Evolutionary conservation across 108 stramenopile species (phyloP).

Genomic region (Fragilaria crotonensis): DNA sequence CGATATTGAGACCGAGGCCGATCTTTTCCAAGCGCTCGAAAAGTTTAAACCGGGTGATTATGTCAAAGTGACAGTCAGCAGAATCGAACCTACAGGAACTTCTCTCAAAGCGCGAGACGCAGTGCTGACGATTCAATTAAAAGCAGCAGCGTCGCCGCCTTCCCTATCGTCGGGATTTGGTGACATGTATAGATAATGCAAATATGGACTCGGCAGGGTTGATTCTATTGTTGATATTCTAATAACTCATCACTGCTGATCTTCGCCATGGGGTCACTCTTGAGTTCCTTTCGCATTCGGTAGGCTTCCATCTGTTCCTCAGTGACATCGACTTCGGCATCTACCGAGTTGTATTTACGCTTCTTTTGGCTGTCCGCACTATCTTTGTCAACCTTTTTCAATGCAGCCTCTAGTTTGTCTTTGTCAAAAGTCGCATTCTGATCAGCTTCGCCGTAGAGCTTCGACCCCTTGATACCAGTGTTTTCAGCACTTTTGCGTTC

Average conservation of each 20-base stretch:
- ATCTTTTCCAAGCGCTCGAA: slow-evolving; percentile 88
- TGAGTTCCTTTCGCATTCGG: slow-evolving; percentile 60
- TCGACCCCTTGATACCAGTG: too few relatives aligned
- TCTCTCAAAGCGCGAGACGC: slow-evolving; percentile 3
- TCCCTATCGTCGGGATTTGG: too few relatives aligned
- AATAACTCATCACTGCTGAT: slow-evolving; percentile 59
- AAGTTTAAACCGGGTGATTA: slow-evolving; percentile 72
- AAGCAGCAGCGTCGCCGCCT: slow-evolving; percentile 9
- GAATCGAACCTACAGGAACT: slow-evolving; percentile 17
- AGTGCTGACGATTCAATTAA: slow-evolving; percentile 6
- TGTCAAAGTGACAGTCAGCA: slow-evolving; percentile 67
- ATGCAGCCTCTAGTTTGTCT: slow-evolving; percentile 44
- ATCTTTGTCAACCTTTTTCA: slow-evolving; percentile 10
- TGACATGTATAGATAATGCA: too few relatives aligned
- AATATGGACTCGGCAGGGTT: too few relatives aligned
- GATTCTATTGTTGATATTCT: too few relatives aligned
- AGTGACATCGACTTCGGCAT: slow-evolving; percentile 74
- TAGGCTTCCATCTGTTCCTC: slow-evolving; percentile 97
- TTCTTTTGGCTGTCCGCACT: slow-evolving; percentile 32
- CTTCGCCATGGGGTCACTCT: slow-evolving; percentile 87
- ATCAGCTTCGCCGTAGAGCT: slow-evolving; percentile 84
- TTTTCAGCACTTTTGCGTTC: slow-evolving; percentile 1
- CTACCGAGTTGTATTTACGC: slow-evolving; percentile 85
- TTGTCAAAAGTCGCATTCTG: slow-evolving; percentile 62
- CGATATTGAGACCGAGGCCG: slow-evolving; percentile 75